Conservation (phyloP, 192 early-diverging fungal genomes). For the Lobosporangium transversale region DNA sequence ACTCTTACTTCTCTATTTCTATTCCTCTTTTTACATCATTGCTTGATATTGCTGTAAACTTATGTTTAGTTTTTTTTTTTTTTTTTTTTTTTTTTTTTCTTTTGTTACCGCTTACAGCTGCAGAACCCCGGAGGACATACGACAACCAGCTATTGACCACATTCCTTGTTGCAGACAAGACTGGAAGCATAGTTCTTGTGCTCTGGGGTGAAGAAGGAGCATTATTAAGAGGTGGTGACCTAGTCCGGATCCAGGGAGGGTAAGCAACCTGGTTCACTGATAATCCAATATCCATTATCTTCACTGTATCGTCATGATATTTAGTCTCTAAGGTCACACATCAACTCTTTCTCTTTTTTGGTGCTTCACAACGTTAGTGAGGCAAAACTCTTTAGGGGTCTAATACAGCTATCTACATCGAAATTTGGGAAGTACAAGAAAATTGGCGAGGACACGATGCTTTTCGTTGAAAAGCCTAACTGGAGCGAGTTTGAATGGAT, state of each 20-base stretch:
- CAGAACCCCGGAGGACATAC: slow-evolving; percentile 28
- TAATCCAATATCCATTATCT: neutral
- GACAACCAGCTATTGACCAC: slow-evolving; percentile 65
- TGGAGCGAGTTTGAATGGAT: slow-evolving; percentile 47
- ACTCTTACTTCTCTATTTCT: neutral
- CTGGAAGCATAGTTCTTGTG: slow-evolving; percentile 66
- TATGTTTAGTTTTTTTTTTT: neutral
- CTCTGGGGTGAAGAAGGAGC: slow-evolving; percentile 66
- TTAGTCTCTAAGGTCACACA: too few relatives aligned
- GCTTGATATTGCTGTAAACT: too few relatives aligned
- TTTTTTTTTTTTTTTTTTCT: slow-evolving; percentile 4
- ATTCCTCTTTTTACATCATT: too few relatives aligned
- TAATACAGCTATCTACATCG: slow-evolving; percentile 60
- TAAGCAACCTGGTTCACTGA: slow-evolving; percentile 30
- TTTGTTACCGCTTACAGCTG: neutral
- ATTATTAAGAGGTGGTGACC: slow-evolving; percentile 66
- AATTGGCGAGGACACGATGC: slow-evolving; percentile 65
- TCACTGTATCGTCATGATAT: too few relatives aligned
- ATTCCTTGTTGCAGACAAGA: slow-evolving; percentile 69
- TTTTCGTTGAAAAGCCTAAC: slow-evolving; percentile 53
- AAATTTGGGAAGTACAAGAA: slow-evolving; percentile 63
- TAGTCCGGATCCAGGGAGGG: slow-evolving; percentile 63
- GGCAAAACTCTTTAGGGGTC: slow-evolving; percentile 63
- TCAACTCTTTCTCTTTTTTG: neutral
- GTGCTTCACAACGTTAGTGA: slow-evolving; percentile 52